A percentile compares a stretch with the other conserved stretches of the same genome.
phyloP scores from a whole-genome alignment of 1,284 basidiomycete genomes.

The Cutaneotrichosporon dermatis region DNA sequence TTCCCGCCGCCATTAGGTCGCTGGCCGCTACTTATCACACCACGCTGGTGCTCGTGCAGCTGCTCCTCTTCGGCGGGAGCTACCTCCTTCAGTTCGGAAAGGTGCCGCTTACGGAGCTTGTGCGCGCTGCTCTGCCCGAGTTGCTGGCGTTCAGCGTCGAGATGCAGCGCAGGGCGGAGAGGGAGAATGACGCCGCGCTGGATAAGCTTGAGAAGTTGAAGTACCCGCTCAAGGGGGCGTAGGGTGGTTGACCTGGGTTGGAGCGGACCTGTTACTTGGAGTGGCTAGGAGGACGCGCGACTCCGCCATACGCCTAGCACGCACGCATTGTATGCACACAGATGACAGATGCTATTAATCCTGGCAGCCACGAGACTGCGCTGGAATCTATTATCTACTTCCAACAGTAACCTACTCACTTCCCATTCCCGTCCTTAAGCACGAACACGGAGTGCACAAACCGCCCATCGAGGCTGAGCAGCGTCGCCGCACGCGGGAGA shows the following conservation, averaged over 20 bases:
- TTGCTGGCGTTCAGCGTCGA: constrained; percentile 31
- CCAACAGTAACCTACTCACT: no score
- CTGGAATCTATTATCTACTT: no score
- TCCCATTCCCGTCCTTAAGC: neutral
- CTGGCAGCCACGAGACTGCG: no score
- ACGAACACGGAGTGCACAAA: constrained; percentile 48
- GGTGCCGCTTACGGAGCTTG: constrained; percentile 17
- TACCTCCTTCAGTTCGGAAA: constrained; percentile 3
- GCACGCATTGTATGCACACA: no score
- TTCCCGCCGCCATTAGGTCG: constrained; percentile 12
- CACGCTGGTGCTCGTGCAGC: constrained; percentile 21
- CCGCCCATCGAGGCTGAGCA: constrained; percentile 66
- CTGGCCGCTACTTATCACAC: constrained; percentile 7
- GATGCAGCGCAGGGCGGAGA: constrained; percentile 32
- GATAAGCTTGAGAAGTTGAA: constrained; percentile 27
- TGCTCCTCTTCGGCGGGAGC: constrained; percentile 24
- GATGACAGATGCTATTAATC: no score
- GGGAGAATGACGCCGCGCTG: constrained; percentile 24
- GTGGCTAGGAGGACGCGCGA: no score
- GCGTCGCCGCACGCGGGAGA: constrained; percentile 62
- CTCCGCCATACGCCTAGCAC: no score
- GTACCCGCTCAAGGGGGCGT: constrained; percentile 40
- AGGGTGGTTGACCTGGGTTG: neutral
- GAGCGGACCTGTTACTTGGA: no score
- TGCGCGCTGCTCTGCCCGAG: constrained; percentile 32